Evolutionary conservation across 495 filamentous ascomycete species (phyloP), one percentile per base, ranked within the genome.

Genomic region (Pyronema domesticum): DNA sequence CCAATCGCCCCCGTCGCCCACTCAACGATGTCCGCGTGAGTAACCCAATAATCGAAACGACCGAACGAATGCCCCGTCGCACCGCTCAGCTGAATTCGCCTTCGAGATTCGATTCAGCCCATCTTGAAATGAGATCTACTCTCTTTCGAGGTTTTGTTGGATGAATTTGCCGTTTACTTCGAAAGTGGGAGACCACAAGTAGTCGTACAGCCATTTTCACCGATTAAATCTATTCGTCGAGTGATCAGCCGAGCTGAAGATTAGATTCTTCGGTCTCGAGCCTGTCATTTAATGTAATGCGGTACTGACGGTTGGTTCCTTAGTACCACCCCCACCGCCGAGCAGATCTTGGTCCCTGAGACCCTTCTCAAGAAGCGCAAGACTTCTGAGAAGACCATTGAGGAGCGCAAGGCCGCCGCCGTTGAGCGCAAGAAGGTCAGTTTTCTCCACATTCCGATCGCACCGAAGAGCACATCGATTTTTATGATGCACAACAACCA

Each of bases 341-440:
- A 95, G 71, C 82, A 95, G 69, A 80, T 95, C 70, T 81, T 95
- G 64, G 87, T 95, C 68, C 89, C 89, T 55, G 89, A 95, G 81
- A 95, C 89, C 63, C 85, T 95, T 68, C 82, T 95, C 67, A 98
- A 95, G 84, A 98, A 98, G 84, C 88, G 91, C 79, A 98, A 96
- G 86, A 83, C 79, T 71, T 89, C 95, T 76, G 91, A 98, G 80
- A 94, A 95, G 80, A 85, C 86, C 67, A 82, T 86, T 68, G 89
- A 89, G 72, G 83, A 87, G 70, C 79, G 79, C 64, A 72, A 79
- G 61, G 80, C 82, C 57, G 86, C 89, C 69, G 71, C 80, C 56
- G 76, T 84, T 70, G 79, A 89, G 75, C 83, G 80, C 74, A 94
- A 88, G 77, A 79, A 86, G 80, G 91, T 96, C 68, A 67, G 85